Conservation (phyloP, 495 filamentous ascomycete genomes). For the Tuber melanosporum region DNA sequence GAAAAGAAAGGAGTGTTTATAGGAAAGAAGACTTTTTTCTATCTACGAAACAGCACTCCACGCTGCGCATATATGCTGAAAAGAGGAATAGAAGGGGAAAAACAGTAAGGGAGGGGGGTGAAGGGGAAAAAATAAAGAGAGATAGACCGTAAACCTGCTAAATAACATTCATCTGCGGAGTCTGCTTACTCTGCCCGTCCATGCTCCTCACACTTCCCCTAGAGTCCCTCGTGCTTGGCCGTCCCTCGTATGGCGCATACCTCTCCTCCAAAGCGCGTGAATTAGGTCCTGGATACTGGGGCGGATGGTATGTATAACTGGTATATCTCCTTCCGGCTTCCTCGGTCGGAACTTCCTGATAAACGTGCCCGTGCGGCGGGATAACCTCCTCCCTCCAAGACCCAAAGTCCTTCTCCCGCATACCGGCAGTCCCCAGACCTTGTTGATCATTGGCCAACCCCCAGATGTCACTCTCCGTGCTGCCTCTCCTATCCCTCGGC, state of each 20-base stretch:
- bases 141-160: not conserved
- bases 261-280: not conserved
- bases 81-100: not conserved
- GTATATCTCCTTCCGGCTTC: not conserved
- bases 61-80: not conserved
- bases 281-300: not conserved
- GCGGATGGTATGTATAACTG: not conserved
- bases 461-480: not conserved
- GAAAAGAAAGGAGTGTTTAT: not conserved
- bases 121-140: not conserved
- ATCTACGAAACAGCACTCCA: not conserved
- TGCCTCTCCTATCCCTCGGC: not conserved
- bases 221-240: not conserved
- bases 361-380: not conserved
- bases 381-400: not conserved
- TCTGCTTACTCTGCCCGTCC: not conserved
- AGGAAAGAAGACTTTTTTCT: not conserved
- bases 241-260: not conserved
- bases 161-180: not conserved
- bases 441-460: not conserved
- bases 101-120: too few species aligned
- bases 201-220: not conserved
- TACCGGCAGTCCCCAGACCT: not conserved
- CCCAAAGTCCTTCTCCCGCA: not conserved
- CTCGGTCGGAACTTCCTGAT: not conserved